Base-by-base conservation (phyloP, 768 basidiomycete species). In the Guyanaporus albipodus region DNA sequence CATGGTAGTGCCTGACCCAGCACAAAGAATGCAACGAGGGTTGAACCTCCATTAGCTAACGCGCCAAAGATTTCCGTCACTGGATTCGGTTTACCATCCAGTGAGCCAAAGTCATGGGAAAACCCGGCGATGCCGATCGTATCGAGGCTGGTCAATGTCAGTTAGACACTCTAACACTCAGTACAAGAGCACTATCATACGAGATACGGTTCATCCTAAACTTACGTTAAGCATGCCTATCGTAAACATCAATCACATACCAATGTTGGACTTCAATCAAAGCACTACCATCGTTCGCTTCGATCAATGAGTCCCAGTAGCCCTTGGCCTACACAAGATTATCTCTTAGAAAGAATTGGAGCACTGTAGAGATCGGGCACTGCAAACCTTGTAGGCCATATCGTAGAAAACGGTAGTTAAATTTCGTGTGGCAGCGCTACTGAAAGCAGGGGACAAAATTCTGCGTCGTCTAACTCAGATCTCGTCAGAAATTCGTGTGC, bases 251-350 rank as follows among this genome's bases (percentile, higher is more conserved):
- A 28, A 33, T 5, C 34, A 48, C 64, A 7, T 42, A 73, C 74
- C 76, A 78, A 40, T 59, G 59, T 49, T 78, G 73, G 15, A 78
- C 73, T 38, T 79, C 74, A 23, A 79, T 73, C 6, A 67, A 29
- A 5, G 61, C 61, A 19, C 68, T 62, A 3, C 59, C 68, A 8
- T 57, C 49, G 12, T 14, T 50, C 22, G 55, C 44, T 38, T 59
- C 54, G 19, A 69, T 23, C 14, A 58, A 27, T 21, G 53, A 50
- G 18, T 68, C 64, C 69, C 68, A 70, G 17, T 41, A 52, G 0
- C 35, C 48, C 47, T 66, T 68, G 14, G 59, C 56, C 67, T 70
- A 28, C 4, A n/a, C n/a, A n/a, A n/a, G n/a, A n/a, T n/a, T n/a
- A n/a, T n/a, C n/a, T n/a, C n/a, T n/a, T n/a, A n/a, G n/a, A n/a